Percentiles rank a stretch among this genome's conserved stretches.
Conservation (phyloP, 73 alveolate genomes). For the Tetrahymena borealis region DNA sequence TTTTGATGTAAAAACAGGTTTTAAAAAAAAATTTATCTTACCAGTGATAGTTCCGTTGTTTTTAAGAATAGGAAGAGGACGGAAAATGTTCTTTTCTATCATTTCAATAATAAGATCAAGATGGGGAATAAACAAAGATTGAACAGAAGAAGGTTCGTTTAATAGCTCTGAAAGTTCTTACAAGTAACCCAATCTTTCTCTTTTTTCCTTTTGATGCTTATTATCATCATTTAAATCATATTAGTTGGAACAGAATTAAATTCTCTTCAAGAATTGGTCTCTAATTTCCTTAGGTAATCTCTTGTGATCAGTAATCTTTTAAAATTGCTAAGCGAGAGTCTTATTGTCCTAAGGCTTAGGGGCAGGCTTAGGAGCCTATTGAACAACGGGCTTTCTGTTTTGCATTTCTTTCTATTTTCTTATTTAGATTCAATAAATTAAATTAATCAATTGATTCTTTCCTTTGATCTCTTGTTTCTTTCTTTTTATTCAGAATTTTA, state of each 20-base stretch:
- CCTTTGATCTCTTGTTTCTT: not conserved
- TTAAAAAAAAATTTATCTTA: not conserved
- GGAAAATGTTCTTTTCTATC: slow-evolving; percentile 83
- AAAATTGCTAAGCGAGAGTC: not conserved
- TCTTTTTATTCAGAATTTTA: not conserved
- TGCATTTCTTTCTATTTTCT: not conserved
- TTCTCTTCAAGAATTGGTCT: slow-evolving; percentile 41
- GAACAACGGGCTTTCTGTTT: not conserved
- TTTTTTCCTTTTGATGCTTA: slow-evolving; percentile 71
- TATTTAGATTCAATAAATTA: not conserved
- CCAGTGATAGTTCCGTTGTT: slow-evolving; percentile 35
- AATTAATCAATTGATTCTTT: not conserved
- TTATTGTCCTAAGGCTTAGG: not conserved
- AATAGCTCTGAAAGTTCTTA: slow-evolving; percentile 62
- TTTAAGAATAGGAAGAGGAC: slow-evolving; percentile 78
- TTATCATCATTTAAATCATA: slow-evolving; percentile 83
- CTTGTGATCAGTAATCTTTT: slow-evolving; percentile 39
- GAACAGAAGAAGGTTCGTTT: slow-evolving; percentile 64
- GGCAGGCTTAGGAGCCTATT: not conserved
- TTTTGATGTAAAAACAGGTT: not conserved
- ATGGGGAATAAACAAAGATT: slow-evolving; percentile 65
- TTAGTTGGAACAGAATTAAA: slow-evolving; percentile 31
- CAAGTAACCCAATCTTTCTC: slow-evolving; percentile 62
- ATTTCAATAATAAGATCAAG: slow-evolving; percentile 74
- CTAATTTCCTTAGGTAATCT: slow-evolving; percentile 40